These are phyloP conservation scores for Prunus mira DNA, from an alignment of 306 rosid species.

Conservation along the genomic window DNA sequence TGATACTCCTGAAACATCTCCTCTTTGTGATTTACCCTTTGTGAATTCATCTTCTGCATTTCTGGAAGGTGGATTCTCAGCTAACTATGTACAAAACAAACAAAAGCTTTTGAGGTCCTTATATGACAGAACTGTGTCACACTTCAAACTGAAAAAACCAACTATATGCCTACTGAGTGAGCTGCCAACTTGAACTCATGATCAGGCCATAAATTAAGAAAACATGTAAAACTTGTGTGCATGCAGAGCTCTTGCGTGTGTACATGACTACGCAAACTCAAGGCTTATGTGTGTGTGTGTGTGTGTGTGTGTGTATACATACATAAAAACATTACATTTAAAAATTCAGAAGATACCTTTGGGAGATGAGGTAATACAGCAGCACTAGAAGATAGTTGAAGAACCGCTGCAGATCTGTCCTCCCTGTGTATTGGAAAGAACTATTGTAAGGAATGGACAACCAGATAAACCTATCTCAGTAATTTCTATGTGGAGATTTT, in stretches of 20 bases:
- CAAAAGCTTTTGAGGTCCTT: neutral
- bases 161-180: neutral
- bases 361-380: conserved; percentile 68
- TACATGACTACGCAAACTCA: neutral
- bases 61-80: conserved; percentile 25
- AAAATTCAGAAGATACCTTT: conserved; percentile 43
- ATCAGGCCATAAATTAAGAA: neutral
- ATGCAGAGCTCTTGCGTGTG: too few relatives aligned
- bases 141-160: neutral
- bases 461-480: too few relatives aligned
- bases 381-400: conserved; percentile 47
- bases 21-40: conserved; percentile 11
- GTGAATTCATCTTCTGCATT: conserved; percentile 30
- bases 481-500: too few relatives aligned
- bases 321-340: neutral
- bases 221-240: neutral
- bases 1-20: conserved; percentile 27
- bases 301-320: too few relatives aligned
- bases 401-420: conserved; percentile 16
- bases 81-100: conserved; percentile 35
- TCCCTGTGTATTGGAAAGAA: conserved; percentile 28
- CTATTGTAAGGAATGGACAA: too few relatives aligned
- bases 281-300: too few relatives aligned
- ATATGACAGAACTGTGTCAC: neutral
- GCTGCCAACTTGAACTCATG: neutral